Percentiles rank a stretch among this genome's conserved stretches.
Conservation (phyloP, 495 filamentous ascomycete species). For the Aspergillus cristatus region DNA sequence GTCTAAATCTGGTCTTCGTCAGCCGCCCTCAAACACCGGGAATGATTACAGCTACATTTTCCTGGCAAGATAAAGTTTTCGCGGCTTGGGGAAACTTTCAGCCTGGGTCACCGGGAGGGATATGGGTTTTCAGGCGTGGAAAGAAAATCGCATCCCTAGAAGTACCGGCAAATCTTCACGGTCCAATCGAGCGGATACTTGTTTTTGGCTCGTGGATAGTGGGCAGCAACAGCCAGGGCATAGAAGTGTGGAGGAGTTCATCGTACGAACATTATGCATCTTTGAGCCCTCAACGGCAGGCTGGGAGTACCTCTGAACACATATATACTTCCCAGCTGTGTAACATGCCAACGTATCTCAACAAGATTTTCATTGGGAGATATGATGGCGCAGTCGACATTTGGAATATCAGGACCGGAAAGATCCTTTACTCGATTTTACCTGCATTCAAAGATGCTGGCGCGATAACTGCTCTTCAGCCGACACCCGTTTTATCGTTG, state of each 20-base stretch:
- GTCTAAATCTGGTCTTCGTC: slow-evolving; percentile 84
- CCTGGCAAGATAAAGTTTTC: slow-evolving; percentile 81
- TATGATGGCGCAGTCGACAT: slow-evolving; percentile 87
- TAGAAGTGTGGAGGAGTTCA: slow-evolving; percentile 84
- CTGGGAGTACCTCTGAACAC: slow-evolving; percentile 33
- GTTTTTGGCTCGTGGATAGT: slow-evolving; percentile 90
- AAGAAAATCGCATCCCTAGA: slow-evolving; percentile 71
- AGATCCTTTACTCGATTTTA: slow-evolving; percentile 74
- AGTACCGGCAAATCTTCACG: slow-evolving; percentile 45
- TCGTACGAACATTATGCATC: slow-evolving; percentile 86
- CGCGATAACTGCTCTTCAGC: slow-evolving; percentile 71
- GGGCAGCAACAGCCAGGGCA: slow-evolving; percentile 60
- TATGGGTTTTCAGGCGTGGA: slow-evolving; percentile 96
- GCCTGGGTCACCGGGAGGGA: slow-evolving; percentile 42
- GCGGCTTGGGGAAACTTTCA: slow-evolving; percentile 70
- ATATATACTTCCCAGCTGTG: slow-evolving; percentile 62
- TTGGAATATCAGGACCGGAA: slow-evolving; percentile 91
- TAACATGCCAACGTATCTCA: slow-evolving; percentile 87
- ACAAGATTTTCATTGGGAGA: slow-evolving; percentile 86
- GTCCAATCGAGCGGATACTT: slow-evolving; percentile 67
- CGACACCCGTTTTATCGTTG: slow-evolving; percentile 74
- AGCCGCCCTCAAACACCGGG: slow-evolving; percentile 82
- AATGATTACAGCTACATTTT: slow-evolving; percentile 72
- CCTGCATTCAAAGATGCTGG: slow-evolving; percentile 57
- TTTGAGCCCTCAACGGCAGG: slow-evolving; percentile 43